These are phyloP conservation scores for Huntiella savannae DNA, from an alignment of 2,329 filamentous ascomycete genomes.

Conservation along the genomic window DNA sequence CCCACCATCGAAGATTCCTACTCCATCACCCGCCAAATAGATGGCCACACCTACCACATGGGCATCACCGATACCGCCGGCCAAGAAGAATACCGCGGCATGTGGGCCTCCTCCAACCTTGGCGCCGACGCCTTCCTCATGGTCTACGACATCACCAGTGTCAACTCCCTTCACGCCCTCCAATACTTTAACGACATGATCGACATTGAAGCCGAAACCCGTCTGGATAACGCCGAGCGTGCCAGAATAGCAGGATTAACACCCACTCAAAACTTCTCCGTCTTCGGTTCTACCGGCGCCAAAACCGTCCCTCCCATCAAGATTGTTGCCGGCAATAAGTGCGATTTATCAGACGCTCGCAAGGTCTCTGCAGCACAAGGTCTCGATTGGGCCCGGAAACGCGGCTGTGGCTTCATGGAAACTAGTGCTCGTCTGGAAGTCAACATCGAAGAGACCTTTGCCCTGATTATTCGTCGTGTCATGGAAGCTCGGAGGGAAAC, in stretches of 20 bases:
- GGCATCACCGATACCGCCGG: conserved; percentile 67
- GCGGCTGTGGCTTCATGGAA: conserved; percentile 75
- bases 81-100: conserved; percentile 77
- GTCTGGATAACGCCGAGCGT: conserved; percentile 40
- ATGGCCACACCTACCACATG: conserved; percentile 64
- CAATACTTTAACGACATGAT: conserved; percentile 69
- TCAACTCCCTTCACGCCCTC: conserved; percentile 48
- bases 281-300: conserved; percentile 20
- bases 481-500: conserved; percentile 35
- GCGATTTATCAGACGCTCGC: conserved; percentile 53
- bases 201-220: conserved; percentile 59
- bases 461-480: conserved; percentile 43
- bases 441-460: conserved; percentile 80
- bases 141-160: conserved; percentile 70
- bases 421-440: conserved; percentile 69
- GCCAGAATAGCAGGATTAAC: conserved; percentile 26
- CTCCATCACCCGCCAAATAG: conserved; percentile 60
- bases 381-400: conserved; percentile 55
- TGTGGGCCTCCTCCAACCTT: conserved; percentile 67
- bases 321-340: conserved; percentile 75
- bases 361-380: conserved; percentile 51
- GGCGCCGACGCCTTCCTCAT: conserved; percentile 66
- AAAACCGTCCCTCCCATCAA: conserved; percentile 53
- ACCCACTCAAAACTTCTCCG: conserved; percentile 16
- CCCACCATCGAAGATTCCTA: conserved; percentile 73